Evolutionary conservation across 345 rosid genomes (phyloP), one percentile per base, ranked within the genome.

Genomic region (Lagerstroemia speciosa): DNA sequence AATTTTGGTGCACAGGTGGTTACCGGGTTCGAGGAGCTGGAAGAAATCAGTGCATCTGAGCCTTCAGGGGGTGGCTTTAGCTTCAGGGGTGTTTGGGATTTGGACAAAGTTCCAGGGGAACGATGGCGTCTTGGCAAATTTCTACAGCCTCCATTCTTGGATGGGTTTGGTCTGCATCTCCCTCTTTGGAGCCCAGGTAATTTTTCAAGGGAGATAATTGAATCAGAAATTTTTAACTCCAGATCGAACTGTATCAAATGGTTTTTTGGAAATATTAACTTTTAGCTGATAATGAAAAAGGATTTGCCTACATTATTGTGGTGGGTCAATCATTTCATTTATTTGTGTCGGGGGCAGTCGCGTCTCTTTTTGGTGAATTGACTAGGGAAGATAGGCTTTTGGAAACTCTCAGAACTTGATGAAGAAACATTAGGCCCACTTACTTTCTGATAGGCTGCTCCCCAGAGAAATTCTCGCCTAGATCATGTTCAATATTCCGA

Each of bases 111-210:
- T 93, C 66, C 92, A 82, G 15, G 81, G 82, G 22, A 58, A 78
- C 34, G 72, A 77, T 30, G 98, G 98, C 20, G 31, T 89, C 60
- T 77, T 88, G 60, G 89, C 92, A 40, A 91, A 93, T 77, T 93
- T 93, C 84, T 91, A 78, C 37, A 91, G 89, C 75, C 83, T 93
- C 66, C 98, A 93, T 85, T 93, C 97, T 77, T 93, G 98, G 98
- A 91, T 91, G 94, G 98, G 98, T 57, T 82, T 93, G 71, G 69
- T 85, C 82, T 93, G 94, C 75, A 69, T 93, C 72, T 85, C 79
- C 80, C 79, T 93, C 80, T 93, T 91, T 74, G 89, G 82, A 67
- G 89, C 89, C 58, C 98, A 93, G 98, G 97, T 91, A 33, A 31
- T 3, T 48, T 48, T 48, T 15, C 53, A n/a, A n/a, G n/a, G n/a